phyloP scores from a whole-genome alignment of 2,329 filamentous ascomycete genomes.

The Aspergillus sp. region DNA sequence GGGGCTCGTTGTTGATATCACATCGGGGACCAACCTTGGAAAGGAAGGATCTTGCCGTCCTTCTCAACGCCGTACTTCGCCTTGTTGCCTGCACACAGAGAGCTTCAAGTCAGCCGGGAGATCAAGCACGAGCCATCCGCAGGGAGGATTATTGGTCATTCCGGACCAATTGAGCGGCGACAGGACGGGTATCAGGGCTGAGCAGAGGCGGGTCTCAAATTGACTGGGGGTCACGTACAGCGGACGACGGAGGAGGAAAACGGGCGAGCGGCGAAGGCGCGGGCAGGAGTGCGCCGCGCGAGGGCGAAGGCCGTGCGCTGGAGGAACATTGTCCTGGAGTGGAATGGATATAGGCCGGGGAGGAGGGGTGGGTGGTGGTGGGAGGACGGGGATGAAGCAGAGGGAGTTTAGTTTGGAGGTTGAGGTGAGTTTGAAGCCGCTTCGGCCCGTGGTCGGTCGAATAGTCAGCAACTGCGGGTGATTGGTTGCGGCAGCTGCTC shows the following conservation, averaged over 20 bases:
- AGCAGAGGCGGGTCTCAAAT: conserved; percentile 19
- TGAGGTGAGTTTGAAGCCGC: conserved; percentile 42
- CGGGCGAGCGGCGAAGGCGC: conserved; percentile 43
- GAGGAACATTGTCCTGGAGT: conserved; percentile 45
- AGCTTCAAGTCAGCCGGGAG: conserved; percentile 24
- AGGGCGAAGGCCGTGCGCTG: conserved; percentile 47
- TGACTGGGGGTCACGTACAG: conserved; percentile 41
- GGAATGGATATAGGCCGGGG: conserved; percentile 19
- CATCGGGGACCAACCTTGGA: conserved; percentile 39
- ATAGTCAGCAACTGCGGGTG: conserved; percentile 24
- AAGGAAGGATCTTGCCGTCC: conserved; percentile 44
- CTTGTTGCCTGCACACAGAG: conserved; percentile 29
- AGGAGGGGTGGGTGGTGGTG: conserved; percentile 21
- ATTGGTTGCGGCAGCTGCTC: conserved; percentile 23
- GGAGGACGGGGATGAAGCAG: conserved; percentile 25
- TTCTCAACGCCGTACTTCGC: conserved; percentile 42
- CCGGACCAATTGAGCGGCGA: conserved; percentile 21
- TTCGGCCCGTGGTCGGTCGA: conserved; percentile 30
- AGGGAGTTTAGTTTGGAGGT: conserved; percentile 26
- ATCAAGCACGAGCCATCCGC: background rate
- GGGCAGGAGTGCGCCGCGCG: conserved; percentile 45
- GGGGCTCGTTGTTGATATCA: conserved; percentile 1
- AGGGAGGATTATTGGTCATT: conserved; percentile 1
- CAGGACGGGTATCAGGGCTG: background rate
- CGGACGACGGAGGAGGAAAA: conserved; percentile 47